Conservation (phyloP, 2,329 filamentous ascomycete genomes). For the Ceratocystis ficicola region DNA sequence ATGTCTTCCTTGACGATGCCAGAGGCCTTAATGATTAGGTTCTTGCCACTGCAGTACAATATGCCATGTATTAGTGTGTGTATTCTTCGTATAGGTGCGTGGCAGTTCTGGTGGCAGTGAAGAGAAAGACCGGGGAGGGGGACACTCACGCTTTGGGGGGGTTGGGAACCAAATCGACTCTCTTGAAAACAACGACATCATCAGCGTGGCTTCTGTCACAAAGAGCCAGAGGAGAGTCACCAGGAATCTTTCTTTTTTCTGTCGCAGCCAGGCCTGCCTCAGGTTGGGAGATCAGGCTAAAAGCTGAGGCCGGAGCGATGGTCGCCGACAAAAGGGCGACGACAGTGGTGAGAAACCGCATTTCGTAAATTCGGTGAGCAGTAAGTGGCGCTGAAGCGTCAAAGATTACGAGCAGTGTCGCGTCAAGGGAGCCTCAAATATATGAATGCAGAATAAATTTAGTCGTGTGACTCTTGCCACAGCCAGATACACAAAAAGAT, state of each 20-base stretch:
- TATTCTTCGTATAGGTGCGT: neutral
- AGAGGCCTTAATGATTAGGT: constrained; percentile 64
- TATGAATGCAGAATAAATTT: neutral
- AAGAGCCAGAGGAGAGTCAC: constrained; percentile 73
- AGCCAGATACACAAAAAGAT: neutral
- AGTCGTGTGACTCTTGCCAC: neutral
- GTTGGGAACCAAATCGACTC: constrained; percentile 73
- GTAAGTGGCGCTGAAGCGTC: neutral
- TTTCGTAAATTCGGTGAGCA: neutral
- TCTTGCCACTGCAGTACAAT: constrained; percentile 49
- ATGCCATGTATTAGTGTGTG: neutral
- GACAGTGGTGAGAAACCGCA: constrained; percentile 29
- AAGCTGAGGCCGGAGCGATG: constrained; percentile 35
- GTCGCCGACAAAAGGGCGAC: constrained; percentile 37
- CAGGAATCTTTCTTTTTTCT: constrained; percentile 55
- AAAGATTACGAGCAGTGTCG: neutral
- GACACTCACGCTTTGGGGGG: constrained; percentile 67
- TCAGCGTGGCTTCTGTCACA: constrained; percentile 54
- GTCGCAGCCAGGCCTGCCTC: neutral
- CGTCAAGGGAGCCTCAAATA: neutral
- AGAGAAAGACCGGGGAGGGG: constrained; percentile 22
- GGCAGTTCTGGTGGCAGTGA: too few relatives aligned
- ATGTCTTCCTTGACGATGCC: constrained; percentile 65
- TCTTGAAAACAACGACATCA: constrained; percentile 64
- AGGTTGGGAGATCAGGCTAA: constrained; percentile 33